phyloP scores from a whole-genome alignment of 352 stramenopile genomes.

The Phytophthora crassamura region DNA sequence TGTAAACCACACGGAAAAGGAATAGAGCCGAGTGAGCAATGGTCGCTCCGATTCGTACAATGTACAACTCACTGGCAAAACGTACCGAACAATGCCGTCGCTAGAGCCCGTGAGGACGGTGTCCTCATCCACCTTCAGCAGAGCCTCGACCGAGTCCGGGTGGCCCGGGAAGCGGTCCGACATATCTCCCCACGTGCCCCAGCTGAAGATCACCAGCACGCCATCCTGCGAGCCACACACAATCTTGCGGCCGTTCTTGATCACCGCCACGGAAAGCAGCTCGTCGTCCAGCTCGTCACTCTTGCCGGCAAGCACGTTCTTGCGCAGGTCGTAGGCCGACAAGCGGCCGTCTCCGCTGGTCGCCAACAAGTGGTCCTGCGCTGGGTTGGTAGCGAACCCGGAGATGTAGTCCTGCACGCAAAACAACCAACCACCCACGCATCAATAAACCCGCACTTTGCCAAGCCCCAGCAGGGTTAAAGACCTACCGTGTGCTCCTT shows the following conservation, averaged over 20 bases:
- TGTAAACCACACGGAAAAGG: slow-evolving; percentile 18
- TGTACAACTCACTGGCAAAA: slow-evolving; percentile 3
- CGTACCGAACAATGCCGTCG: slow-evolving; percentile 94
- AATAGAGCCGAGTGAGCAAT: slow-evolving; percentile 10
- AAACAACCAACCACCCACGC: neutral
- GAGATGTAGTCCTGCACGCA: slow-evolving; percentile 92
- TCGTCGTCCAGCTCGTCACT: slow-evolving; percentile 89
- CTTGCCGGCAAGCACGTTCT: slow-evolving; percentile 80
- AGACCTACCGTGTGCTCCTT: slow-evolving; percentile 89
- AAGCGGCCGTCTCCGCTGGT: slow-evolving; percentile 92
- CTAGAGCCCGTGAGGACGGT: slow-evolving; percentile 96
- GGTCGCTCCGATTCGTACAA: neutral
- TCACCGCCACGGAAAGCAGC: slow-evolving; percentile 72
- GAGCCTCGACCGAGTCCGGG: slow-evolving; percentile 93
- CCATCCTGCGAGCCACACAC: slow-evolving; percentile 95
- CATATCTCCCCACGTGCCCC: slow-evolving; percentile 96
- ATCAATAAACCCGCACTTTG: neutral
- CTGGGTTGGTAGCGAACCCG: slow-evolving; percentile 86
- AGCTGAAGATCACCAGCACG: slow-evolving; percentile 95
- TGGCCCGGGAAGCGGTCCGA: slow-evolving; percentile 96
- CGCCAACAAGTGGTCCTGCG: slow-evolving; percentile 89
- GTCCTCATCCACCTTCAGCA: slow-evolving; percentile 98
- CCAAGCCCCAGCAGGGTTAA: neutral
- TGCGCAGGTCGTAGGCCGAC: slow-evolving; percentile 92
- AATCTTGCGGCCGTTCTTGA: slow-evolving; percentile 94